Percentiles rank a stretch among this genome's conserved stretches.
Conservation (phyloP, 163 green algal genomes). For the Smithsoniella earleae region DNA sequence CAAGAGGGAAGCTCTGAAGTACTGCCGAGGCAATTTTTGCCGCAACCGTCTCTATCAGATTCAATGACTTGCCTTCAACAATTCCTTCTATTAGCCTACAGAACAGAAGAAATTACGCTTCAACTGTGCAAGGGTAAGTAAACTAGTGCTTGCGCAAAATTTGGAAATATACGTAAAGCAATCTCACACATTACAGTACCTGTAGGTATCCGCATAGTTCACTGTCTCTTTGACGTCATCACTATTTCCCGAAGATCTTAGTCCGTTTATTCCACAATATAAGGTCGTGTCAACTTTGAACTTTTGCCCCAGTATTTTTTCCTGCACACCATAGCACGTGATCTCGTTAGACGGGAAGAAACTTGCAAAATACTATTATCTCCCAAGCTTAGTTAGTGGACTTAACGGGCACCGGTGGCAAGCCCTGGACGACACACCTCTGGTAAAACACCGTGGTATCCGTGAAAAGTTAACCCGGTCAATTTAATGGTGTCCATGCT, state of each 20-base stretch:
- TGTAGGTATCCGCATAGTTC: slow-evolving; percentile 64
- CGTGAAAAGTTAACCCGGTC: slow-evolving; percentile 65
- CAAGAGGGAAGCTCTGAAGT: slow-evolving; percentile 38
- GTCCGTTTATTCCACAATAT: slow-evolving; percentile 33
- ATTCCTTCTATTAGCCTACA: slow-evolving; percentile 48
- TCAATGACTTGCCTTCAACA: slow-evolving; percentile 49
- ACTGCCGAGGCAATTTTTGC: slow-evolving; percentile 45
- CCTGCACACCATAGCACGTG: too few relatives aligned
- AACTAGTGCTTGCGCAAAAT: not conserved
- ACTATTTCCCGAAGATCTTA: slow-evolving; percentile 45
- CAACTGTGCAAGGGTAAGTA: not conserved
- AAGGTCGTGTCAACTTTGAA: slow-evolving; percentile 67
- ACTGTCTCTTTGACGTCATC: slow-evolving; percentile 61
- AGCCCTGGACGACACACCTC: slow-evolving; percentile 47
- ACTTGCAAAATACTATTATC: too few relatives aligned
- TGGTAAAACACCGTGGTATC: slow-evolving; percentile 62
- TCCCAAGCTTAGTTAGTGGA: too few relatives aligned
- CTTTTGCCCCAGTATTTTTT: slow-evolving; percentile 69
- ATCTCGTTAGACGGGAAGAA: too few relatives aligned
- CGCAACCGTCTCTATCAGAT: slow-evolving; percentile 63
- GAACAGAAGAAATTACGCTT: not conserved
- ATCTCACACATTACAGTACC: slow-evolving; percentile 32
- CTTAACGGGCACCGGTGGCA: too few relatives aligned
- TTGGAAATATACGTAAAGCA: not conserved
- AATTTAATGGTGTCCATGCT: slow-evolving; percentile 57